Evolutionary conservation across 371 early-diverging fungal species (phyloP).

Genomic region (Mucor mucedo): DNA sequence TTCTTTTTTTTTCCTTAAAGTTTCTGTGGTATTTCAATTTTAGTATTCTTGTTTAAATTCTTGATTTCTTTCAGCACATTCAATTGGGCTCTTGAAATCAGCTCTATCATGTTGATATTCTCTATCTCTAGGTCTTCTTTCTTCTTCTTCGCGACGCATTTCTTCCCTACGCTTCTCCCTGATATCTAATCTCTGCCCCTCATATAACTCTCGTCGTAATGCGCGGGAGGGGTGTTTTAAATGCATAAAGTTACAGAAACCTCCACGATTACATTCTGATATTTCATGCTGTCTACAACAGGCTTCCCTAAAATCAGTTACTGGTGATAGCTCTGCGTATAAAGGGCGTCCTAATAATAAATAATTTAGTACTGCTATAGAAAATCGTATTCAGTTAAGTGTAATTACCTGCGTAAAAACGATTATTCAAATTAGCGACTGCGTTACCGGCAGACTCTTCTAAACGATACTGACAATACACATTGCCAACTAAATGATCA

Average conservation of each 20-base stretch:
- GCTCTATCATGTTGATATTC: conserved; percentile 16
- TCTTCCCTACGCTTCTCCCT: conserved; percentile 58
- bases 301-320: conserved; percentile 97
- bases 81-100: conserved; percentile 8
- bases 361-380: neutral
- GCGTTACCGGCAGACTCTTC: conserved; percentile 95
- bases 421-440: conserved; percentile 86
- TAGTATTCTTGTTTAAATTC: conserved; percentile 3
- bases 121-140: conserved; percentile 39
- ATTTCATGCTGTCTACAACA: conserved; percentile 97
- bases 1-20: neutral
- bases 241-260: conserved; percentile 99
- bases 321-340: conserved; percentile 95
- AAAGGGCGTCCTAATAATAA: conserved; percentile 77
- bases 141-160: conserved; percentile 39
- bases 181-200: conserved; percentile 75
- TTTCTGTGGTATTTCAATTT: neutral
- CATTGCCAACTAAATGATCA: conserved; percentile 96
- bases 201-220: conserved; percentile 79
- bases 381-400: neutral
- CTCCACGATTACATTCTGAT: conserved; percentile 94
- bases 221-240: conserved; percentile 79
- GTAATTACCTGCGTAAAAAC: conserved; percentile 88
- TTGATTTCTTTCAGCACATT: neutral
- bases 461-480: conserved; percentile 91